Conservation (phyloP, 257 asterid genomes). For the Solanum peruvianum region DNA sequence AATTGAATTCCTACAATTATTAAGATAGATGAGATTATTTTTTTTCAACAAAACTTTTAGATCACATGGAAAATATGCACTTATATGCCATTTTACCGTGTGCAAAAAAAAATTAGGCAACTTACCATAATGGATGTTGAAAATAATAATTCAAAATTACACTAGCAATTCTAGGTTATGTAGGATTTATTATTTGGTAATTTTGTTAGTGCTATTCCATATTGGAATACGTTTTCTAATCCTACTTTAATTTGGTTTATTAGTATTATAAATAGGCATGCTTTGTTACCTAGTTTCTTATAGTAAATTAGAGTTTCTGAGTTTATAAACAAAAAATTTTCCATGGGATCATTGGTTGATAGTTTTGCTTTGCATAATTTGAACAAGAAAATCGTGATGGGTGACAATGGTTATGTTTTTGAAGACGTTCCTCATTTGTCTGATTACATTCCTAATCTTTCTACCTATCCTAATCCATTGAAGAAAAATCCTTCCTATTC, state of each 20-base stretch:
- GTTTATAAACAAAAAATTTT: too few species aligned
- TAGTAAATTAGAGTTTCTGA: background rate
- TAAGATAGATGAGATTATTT: background rate
- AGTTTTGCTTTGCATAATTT: background rate
- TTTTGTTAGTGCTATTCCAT: too few species aligned
- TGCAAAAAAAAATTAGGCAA: background rate
- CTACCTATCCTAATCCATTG: background rate
- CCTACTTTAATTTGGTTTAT: too few species aligned
- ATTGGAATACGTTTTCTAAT: background rate
- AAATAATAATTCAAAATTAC: too few species aligned
- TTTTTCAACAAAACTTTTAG: background rate
- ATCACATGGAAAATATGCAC: background rate
- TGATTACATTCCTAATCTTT: slow-evolving; percentile 25
- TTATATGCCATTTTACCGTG: background rate
- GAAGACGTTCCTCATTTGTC: slow-evolving; percentile 64
- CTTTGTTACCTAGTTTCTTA: too few species aligned
- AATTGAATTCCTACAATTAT: background rate
- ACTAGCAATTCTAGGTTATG: too few species aligned
- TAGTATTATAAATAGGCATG: too few species aligned
- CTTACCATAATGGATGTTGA: background rate
- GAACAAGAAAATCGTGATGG: background rate
- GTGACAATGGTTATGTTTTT: slow-evolving; percentile 43
- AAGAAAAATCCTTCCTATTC: slow-evolving; percentile 44
- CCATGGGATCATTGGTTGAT: background rate
- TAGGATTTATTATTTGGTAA: background rate